Evolutionary conservation across 2,329 filamentous ascomycete genomes (phyloP).

Genomic region (Penicillium sp.): DNA sequence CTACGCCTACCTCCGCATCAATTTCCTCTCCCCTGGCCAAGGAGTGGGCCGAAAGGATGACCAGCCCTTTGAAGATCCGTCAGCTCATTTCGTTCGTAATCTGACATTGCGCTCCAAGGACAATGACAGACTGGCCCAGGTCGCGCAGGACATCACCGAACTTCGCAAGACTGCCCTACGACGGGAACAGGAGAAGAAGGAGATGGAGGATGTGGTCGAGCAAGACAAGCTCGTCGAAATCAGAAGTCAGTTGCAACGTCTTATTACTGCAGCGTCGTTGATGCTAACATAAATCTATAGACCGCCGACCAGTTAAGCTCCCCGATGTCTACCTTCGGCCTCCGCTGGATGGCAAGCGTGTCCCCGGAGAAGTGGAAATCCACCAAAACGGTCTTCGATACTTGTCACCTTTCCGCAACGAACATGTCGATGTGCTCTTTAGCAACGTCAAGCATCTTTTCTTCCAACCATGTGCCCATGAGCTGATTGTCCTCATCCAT

Average conservation of each 20-base stretch:
- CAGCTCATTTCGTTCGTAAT: slow-evolving; percentile 91
- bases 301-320: slow-evolving; percentile 82
- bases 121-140: slow-evolving; percentile 80
- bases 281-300: slow-evolving; percentile 39
- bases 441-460: slow-evolving; percentile 98
- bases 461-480: slow-evolving; percentile 95
- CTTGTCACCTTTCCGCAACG: slow-evolving; percentile 70
- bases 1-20: slow-evolving; percentile 90
- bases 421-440: slow-evolving; percentile 91
- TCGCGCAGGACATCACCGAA: slow-evolving; percentile 88
- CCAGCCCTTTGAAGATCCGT: slow-evolving; percentile 93
- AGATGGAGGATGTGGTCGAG: slow-evolving; percentile 98
- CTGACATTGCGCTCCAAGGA: slow-evolving; percentile 92
- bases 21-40: slow-evolving; percentile 94
- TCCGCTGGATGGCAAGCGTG: slow-evolving; percentile 92
- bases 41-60: slow-evolving; percentile 97
- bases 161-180: slow-evolving; percentile 90
- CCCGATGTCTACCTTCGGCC: slow-evolving; percentile 95
- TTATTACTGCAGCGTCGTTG: not conserved
- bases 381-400: slow-evolving; percentile 99
- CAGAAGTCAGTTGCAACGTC: slow-evolving; percentile 60
- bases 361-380: slow-evolving; percentile 92
- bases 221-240: slow-evolving; percentile 97
- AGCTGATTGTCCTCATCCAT: slow-evolving; percentile 96
- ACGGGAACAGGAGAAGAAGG: slow-evolving; percentile 97